phyloP scores from a whole-genome alignment of 2,329 filamentous ascomycete species.

The Fusarium beomiforme region DNA sequence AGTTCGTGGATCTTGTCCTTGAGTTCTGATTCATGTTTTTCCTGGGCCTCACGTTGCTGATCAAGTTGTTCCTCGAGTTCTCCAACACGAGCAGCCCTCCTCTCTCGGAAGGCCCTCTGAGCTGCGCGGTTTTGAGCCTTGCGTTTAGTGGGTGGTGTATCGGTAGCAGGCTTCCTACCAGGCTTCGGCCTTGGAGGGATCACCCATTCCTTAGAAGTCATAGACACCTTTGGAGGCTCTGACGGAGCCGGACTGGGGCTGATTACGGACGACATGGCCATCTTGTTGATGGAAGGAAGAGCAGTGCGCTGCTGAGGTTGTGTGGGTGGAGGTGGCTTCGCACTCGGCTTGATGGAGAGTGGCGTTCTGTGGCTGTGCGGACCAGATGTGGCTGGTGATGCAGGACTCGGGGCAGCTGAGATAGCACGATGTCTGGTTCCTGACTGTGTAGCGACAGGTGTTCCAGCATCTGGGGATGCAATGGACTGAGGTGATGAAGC shows the following conservation, averaged over 20 bases:
- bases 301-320: constrained; percentile 47
- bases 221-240: constrained; percentile 61
- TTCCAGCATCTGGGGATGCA: constrained; percentile 34
- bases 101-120: constrained; percentile 88
- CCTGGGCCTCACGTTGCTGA: constrained; percentile 65
- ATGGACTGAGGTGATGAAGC: constrained; percentile 31
- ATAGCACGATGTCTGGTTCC: constrained; percentile 37
- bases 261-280: constrained; percentile 60
- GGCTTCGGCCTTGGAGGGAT: constrained; percentile 87
- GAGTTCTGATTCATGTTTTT: constrained; percentile 66
- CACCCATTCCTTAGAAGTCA: constrained; percentile 87
- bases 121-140: constrained; percentile 95
- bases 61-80: constrained; percentile 76
- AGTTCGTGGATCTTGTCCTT: constrained; percentile 67
- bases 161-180: constrained; percentile 91
- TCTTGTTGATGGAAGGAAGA: constrained; percentile 54
- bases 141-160: constrained; percentile 91
- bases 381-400: constrained; percentile 36
- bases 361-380: constrained; percentile 43
- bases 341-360: constrained; percentile 45
- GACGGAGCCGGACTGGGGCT: constrained; percentile 51
- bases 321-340: constrained; percentile 42
- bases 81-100: constrained; percentile 84
- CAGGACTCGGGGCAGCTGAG: constrained; percentile 36
- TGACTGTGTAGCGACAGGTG: constrained; percentile 25